Base-by-base conservation (phyloP, 306 rosid species). In the Potentilla sterilis region DNA sequence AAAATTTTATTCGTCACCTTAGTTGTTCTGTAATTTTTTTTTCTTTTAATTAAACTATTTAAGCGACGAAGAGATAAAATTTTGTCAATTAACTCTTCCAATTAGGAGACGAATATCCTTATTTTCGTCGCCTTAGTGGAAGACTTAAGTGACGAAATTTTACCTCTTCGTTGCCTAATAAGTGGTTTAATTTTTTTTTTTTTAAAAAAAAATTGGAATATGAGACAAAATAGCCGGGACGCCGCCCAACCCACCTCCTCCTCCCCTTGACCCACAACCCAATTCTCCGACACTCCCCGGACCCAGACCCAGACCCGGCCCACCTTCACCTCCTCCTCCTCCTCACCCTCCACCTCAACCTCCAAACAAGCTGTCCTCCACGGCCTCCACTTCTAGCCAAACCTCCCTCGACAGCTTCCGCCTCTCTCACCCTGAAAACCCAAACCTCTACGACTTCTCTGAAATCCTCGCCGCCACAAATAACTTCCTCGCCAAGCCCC, bases 401-500 rank as follows among this genome's bases (percentile, higher is more conserved):
- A 61, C 83, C 37, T 86, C 95, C 2, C 89, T 87, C 70, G 0
- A 85, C 1, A 32, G 69, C 18, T 74, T 93, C 61, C 90, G 88
- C 18, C 79, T 70, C 0, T 61, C 81, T 54, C 90, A 90, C 19
- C 96, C 96, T 0, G 96, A 93, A 42, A 87, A 86, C 66, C 96
- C 95, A 0, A 80, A 86, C 83, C 83, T 93, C 87, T 93, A 90
- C 69, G 86, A 86, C 67, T 91, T 89, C 89, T 75, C 88, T 61
- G 96, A 93, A 74, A 88, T 93, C 74, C 52, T 81, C 70, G 65
- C 87, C 65, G 95, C 93, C 82, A 93, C 98, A 35, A 93, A 93
- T 77, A 89, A 91, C 61, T 93, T 93, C 86, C 97, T 93, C 68
- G 80, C 93, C 52, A 89, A 81, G 28, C 92, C 89, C 65, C 67